These are phyloP conservation scores for Tetracladium maxilliforme DNA, from an alignment of 2,329 filamentous ascomycete genomes.

Conservation along the genomic window DNA sequence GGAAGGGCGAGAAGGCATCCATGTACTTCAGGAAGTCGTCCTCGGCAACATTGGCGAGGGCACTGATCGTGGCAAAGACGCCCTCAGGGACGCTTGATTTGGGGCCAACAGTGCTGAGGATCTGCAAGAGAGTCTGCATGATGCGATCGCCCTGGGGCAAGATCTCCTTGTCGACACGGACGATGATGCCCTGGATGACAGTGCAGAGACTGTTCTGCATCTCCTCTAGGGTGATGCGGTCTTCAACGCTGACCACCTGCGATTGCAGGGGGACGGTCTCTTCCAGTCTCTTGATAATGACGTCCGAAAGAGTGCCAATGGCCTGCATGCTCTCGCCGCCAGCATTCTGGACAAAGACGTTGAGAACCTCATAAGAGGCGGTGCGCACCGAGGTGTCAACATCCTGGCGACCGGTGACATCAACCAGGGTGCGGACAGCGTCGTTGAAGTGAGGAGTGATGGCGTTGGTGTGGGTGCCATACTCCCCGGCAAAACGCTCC, in stretches of 20 bases:
- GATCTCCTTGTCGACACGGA: constrained; percentile 83
- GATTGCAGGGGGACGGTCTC: constrained; percentile 78
- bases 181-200: constrained; percentile 81
- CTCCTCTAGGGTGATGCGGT: constrained; percentile 89
- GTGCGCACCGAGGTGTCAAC: constrained; percentile 82
- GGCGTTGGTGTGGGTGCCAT: constrained; percentile 62
- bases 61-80: constrained; percentile 81
- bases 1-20: constrained; percentile 83
- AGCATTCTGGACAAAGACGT: constrained; percentile 83
- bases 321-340: constrained; percentile 72
- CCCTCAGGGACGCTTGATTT: constrained; percentile 94
- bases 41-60: constrained; percentile 82
- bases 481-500: constrained; percentile 83
- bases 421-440: constrained; percentile 72
- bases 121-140: constrained; percentile 76
- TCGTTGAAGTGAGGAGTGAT: constrained; percentile 87
- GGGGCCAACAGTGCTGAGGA: constrained; percentile 60
- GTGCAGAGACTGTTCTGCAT: constrained; percentile 94
- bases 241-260: constrained; percentile 93
- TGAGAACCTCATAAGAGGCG: constrained; percentile 92
- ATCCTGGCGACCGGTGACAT: constrained; percentile 70
- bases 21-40: constrained; percentile 95
- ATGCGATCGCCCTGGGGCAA: constrained; percentile 82
- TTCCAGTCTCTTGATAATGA: constrained; percentile 82
- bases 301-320: constrained; percentile 69